Base-by-base conservation (phyloP, 2,329 filamentous ascomycete species). In the Trichoderma atrobrunneum region DNA sequence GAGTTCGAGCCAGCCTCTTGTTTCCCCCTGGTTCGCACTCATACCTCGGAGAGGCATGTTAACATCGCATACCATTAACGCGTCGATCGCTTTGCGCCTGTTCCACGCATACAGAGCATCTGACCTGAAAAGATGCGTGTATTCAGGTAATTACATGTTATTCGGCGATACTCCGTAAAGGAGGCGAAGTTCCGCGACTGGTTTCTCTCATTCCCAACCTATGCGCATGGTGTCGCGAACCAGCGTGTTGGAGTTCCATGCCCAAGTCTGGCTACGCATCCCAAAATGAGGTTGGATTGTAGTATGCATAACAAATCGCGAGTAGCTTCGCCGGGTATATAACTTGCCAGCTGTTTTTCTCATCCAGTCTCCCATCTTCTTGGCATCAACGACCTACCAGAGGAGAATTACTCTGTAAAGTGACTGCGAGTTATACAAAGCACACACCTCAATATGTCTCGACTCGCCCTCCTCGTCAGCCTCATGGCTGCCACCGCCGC, bases 401-500 rank as follows among this genome's bases (percentile, higher is more conserved):
- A 39, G 36, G 36, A 39, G 36, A 39, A 14, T 8, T 3, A 3
- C 30, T 11, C 18, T 59, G 26, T 16, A n/a, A 30, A 28, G 56
- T 57, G 21, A 26, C 7, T 57, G 26, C 24, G 3, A 51, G 43
- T 51, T 43, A 43, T 43, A 3, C 36, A 8, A 39, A 39, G 36
- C 16, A 36, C 12, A 36, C 34, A 36, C 2, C 39, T 7, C 18
- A 51, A 51, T 26, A 77, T 76, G 74, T 34, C 70, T 70, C 74
- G 72, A 28, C 54, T 73, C 57, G 32, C 71, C 56, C 36, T 76
- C 61, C 65, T 76, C 51, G 57, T 72, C 51, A 70, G 72, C 74
- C 71, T 81, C n/a, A 43, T 81, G 63, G 77, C 76, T 34, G 70
- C 73, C 70, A 59, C 74, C 48, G 73, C 74, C 66, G 57, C 74